These are phyloP conservation scores for Paratrimastix pyriformis DNA, from an alignment of 78 protist species.

Conservation along the genomic window DNA sequence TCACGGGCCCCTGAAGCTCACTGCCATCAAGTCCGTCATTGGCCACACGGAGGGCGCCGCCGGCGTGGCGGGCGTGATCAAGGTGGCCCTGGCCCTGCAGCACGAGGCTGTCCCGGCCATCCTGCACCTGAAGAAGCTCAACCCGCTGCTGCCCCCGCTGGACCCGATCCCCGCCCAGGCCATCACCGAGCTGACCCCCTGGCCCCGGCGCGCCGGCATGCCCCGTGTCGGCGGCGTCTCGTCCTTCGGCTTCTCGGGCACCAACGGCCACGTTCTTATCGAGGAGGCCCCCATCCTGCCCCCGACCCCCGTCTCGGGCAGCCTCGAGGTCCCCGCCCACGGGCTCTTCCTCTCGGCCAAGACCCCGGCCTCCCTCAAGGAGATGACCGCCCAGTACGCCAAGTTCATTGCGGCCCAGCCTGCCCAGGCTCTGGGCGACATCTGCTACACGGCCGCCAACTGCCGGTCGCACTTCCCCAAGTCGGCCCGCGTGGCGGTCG, in stretches of 20 bases:
- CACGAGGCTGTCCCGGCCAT: background rate
- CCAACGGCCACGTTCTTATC: background rate
- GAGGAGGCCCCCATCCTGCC: background rate
- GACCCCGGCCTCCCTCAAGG: too few relatives aligned
- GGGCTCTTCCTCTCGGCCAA: too few relatives aligned
- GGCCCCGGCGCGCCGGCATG: background rate
- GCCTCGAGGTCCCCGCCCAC: too few relatives aligned
- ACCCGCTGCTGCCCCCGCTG: background rate
- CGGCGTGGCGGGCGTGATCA: background rate
- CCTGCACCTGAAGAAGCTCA: background rate
- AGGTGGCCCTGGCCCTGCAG: background rate
- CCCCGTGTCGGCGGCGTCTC: background rate
- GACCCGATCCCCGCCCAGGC: background rate
- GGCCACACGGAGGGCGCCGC: background rate
- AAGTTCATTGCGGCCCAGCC: too few relatives aligned
- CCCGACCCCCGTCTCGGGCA: too few relatives aligned
- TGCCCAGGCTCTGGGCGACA: too few relatives aligned
- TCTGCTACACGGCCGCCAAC: too few relatives aligned
- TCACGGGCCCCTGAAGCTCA: background rate
- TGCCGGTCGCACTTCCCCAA: too few relatives aligned
- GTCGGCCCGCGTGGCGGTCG: too few relatives aligned
- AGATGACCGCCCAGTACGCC: too few relatives aligned
- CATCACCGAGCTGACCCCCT: background rate
- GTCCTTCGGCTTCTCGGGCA: background rate
- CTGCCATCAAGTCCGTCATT: background rate